Conservation (phyloP, 495 filamentous ascomycete species). For the Neurospora sp. region DNA sequence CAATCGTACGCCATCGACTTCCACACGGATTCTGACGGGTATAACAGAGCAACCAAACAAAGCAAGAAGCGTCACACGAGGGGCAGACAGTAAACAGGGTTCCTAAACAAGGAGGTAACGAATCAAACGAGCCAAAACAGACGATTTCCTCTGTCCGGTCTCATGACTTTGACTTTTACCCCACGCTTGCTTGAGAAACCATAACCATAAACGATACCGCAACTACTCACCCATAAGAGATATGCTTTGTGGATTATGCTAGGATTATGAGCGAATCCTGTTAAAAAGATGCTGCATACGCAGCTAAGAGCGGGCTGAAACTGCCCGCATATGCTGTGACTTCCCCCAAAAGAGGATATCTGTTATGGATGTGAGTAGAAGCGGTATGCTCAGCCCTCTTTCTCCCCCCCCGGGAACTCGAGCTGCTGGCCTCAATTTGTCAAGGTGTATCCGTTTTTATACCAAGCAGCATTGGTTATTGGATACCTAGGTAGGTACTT, state of each 20-base stretch:
- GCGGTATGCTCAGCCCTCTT: not conserved
- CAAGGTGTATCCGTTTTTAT: not conserved
- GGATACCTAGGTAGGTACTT: not conserved
- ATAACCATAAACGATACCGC: not conserved
- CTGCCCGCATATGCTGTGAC: not conserved
- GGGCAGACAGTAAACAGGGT: not conserved
- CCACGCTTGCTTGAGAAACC: not conserved
- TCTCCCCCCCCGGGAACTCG: not conserved
- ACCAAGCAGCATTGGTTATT: not conserved
- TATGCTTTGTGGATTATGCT: too few relatives aligned
- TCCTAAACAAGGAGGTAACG: not conserved
- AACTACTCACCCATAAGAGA: too few relatives aligned
- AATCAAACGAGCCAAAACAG: not conserved
- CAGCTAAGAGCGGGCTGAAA: not conserved
- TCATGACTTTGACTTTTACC: not conserved
- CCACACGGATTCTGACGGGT: too few relatives aligned
- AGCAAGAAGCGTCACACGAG: not conserved
- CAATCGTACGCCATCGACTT: not conserved
- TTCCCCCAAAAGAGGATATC: not conserved
- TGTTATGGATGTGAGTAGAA: not conserved
- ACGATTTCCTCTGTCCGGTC: not conserved
- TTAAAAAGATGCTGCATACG: not conserved
- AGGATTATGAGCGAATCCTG: not conserved
- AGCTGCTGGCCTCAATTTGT: not conserved
- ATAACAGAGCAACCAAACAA: not conserved